phyloP scores from a whole-genome alignment of 768 basidiomycete genomes.

The Mrakia hoshinonis region DNA sequence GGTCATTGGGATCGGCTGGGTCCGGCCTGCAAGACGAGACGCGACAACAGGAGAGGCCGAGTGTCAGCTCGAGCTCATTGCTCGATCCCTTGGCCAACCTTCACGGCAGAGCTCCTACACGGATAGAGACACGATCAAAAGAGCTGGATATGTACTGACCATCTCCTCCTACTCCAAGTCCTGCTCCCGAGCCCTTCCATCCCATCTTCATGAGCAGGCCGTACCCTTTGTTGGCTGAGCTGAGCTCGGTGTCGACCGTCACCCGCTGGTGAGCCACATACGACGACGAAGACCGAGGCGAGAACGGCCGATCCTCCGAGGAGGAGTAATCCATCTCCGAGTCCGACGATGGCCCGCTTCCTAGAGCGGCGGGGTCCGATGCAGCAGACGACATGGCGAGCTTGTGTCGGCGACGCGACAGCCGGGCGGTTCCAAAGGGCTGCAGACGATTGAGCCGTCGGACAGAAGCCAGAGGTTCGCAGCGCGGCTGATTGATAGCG shows the following conservation, averaged over 20 bases:
- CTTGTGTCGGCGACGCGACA: no score
- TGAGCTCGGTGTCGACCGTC: slow-evolving; percentile 49
- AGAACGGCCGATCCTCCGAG: slow-evolving; percentile 6
- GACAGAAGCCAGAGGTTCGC: no score
- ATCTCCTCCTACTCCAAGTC: slow-evolving; percentile 70
- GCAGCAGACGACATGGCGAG: no score
- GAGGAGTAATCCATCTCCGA: neutral
- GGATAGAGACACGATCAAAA: neutral
- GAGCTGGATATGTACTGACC: slow-evolving; percentile 42
- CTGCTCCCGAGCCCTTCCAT: slow-evolving; percentile 74
- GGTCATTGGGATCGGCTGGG: slow-evolving; percentile 16
- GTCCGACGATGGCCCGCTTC: no score
- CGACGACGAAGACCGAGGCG: neutral
- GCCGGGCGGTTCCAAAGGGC: no score
- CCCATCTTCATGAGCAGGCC: slow-evolving; percentile 96
- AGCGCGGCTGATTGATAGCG: no score
- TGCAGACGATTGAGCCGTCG: no score
- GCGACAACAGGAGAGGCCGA: neutral
- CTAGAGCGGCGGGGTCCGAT: no score
- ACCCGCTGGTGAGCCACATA: neutral
- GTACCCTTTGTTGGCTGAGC: slow-evolving; percentile 85
- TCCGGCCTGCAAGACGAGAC: slow-evolving; percentile 11
- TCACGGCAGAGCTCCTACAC: neutral
- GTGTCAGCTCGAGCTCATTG: no score
- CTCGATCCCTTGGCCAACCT: no score